A percentile compares a stretch with the other conserved stretches of the same genome.
These are phyloP conservation scores for Fusarium protoensiforme DNA, from an alignment of 2,329 filamentous ascomycete genomes.

Conservation along the genomic window DNA sequence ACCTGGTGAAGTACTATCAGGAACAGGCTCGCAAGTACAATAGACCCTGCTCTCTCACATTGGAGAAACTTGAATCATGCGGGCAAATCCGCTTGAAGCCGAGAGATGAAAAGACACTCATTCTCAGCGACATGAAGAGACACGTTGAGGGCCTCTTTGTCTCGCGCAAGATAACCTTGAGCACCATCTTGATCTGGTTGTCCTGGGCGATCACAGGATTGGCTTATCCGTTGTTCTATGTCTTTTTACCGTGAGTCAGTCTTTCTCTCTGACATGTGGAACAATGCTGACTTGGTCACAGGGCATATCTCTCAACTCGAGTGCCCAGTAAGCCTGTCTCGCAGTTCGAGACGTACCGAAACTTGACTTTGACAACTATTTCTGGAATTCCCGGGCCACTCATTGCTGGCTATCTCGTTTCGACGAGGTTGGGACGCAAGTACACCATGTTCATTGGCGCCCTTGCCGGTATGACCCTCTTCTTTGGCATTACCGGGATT, in stretches of 20 bases:
- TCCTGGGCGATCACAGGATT: conserved; percentile 68
- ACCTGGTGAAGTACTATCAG: conserved; percentile 7
- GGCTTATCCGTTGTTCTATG: conserved; percentile 80
- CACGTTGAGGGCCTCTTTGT: conserved; percentile 12
- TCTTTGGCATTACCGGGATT: conserved; percentile 18
- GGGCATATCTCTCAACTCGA: background rate
- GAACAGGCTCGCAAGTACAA: conserved; percentile 5
- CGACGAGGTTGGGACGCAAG: conserved; percentile 13
- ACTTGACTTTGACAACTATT: conserved; percentile 68
- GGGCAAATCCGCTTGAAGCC: conserved; percentile 46
- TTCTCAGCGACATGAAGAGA: background rate
- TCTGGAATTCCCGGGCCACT: conserved; percentile 76
- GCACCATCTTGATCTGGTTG: conserved; percentile 10
- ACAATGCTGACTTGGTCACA: background rate
- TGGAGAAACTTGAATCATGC: conserved; percentile 3
- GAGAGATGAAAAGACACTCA: conserved; percentile 39
- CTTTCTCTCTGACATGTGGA: background rate
- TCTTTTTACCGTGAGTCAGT: conserved; percentile 44
- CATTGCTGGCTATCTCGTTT: conserved; percentile 70
- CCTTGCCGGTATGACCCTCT: conserved; percentile 9
- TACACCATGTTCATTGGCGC: conserved; percentile 23
- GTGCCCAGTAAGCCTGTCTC: background rate
- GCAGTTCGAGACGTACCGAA: conserved; percentile 16
- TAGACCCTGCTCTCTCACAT: conserved; percentile 5
- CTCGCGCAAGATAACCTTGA: conserved; percentile 12